A percentile compares a stretch with the other conserved stretches of the same genome.
phyloP scores from a whole-genome alignment of 2,329 filamentous ascomycete genomes.

The Mycosphaerelloides madeirae region DNA sequence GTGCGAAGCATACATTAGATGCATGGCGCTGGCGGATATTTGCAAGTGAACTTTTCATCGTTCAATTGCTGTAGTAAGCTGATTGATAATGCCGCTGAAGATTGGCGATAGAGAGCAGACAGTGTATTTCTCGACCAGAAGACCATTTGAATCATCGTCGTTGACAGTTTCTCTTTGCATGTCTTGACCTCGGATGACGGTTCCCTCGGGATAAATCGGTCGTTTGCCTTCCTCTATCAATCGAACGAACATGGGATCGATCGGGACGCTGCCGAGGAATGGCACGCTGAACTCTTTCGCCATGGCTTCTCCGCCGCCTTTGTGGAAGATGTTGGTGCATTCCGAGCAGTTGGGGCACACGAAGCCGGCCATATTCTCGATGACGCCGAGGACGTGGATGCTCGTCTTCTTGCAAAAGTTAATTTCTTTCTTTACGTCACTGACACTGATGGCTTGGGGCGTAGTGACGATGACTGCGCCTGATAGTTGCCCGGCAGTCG shows the following conservation, averaged over 20 bases:
- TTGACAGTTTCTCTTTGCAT: constrained; percentile 28
- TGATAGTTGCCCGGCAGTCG: constrained; percentile 61
- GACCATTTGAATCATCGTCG: constrained; percentile 31
- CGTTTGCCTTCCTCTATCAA: constrained; percentile 70
- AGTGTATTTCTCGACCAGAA: constrained; percentile 67
- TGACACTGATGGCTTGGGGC: constrained; percentile 86
- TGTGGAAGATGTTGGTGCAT: constrained; percentile 89
- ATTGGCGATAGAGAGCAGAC: constrained; percentile 65
- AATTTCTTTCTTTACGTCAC: constrained; percentile 89
- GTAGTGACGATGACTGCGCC: constrained; percentile 95
- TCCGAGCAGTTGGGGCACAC: constrained; percentile 74
- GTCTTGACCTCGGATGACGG: constrained; percentile 55
- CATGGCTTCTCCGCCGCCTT: constrained; percentile 85
- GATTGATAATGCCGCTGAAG: constrained; percentile 57
- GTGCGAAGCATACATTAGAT: too few species aligned
- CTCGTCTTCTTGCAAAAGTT: constrained; percentile 87
- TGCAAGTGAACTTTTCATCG: constrained; percentile 8
- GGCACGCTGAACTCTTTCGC: constrained; percentile 76
- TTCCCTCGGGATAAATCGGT: constrained; percentile 67
- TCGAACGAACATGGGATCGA: constrained; percentile 87
- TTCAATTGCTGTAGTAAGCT: constrained; percentile 23
- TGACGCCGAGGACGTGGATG: constrained; percentile 75
- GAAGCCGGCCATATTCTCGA: constrained; percentile 95
- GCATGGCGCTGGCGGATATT: not conserved
- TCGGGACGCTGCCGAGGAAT: constrained; percentile 82